A percentile compares a stretch with the other conserved stretches of the same genome.
Conservation (phyloP, 2,329 filamentous ascomycete genomes). For the Lojkania enalia region DNA sequence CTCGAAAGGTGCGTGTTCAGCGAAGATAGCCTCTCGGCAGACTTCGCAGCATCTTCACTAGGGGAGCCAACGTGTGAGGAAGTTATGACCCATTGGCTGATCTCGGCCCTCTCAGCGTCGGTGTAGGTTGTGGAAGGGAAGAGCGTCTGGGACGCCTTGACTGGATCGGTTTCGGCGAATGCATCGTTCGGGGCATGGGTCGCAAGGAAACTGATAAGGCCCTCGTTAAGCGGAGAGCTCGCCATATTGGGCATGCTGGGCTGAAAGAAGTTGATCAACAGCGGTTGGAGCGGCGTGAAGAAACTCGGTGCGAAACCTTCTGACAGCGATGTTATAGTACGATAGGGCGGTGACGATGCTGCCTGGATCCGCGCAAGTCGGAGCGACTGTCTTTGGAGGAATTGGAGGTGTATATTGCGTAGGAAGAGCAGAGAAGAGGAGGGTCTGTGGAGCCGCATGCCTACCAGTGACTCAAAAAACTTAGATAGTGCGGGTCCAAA, state of each 20-base stretch:
- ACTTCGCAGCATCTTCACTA: constrained; percentile 60
- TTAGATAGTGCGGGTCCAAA: constrained; percentile 23
- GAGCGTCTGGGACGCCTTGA: constrained; percentile 61
- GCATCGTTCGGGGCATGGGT: constrained; percentile 44
- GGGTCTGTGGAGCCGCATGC: constrained; percentile 27
- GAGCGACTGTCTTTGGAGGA: constrained; percentile 10
- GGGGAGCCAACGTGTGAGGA: constrained; percentile 68
- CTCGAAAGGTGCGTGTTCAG: constrained; percentile 87
- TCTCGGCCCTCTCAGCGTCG: constrained; percentile 79
- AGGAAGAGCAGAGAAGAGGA: constrained; percentile 23
- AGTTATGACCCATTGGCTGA: constrained; percentile 85
- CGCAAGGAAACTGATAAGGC: constrained; percentile 40
- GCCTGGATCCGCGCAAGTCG: constrained; percentile 10
- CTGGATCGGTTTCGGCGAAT: constrained; percentile 40
- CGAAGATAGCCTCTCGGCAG: constrained; percentile 69
- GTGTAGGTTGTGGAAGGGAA: constrained; percentile 72
- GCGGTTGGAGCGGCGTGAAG: constrained; percentile 3
- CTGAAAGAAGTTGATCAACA: constrained; percentile 35
- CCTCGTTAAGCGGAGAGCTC: constrained; percentile 40
- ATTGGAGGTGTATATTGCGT: constrained; percentile 28
- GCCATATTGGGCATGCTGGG: constrained; percentile 41
- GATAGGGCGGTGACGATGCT: constrained; percentile 11
- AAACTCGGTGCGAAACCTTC: constrained; percentile 2
- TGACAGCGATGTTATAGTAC: constrained; percentile 16
- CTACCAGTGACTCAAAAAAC: constrained; percentile 35